phyloP scores from a whole-genome alignment of 78 protist species.

The Dictyostelium capitatum region DNA sequence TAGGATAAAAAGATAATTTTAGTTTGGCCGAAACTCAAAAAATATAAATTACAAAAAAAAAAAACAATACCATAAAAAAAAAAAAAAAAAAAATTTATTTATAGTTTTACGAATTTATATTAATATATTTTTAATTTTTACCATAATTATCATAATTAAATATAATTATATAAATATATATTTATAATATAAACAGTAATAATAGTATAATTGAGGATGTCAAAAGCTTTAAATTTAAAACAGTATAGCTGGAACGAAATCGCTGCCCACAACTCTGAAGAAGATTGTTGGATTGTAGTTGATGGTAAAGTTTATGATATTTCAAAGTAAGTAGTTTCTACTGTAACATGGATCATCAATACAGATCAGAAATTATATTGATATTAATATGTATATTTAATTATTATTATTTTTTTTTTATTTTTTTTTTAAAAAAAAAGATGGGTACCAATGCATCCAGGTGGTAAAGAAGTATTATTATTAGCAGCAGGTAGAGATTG shows the following conservation, averaged over 20 bases:
- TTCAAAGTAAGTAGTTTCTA: constrained; percentile 61
- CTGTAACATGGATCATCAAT: neutral
- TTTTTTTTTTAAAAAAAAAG: constrained; percentile 10
- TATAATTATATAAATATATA: neutral
- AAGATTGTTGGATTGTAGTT: constrained; percentile 82
- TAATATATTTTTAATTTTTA: too few species aligned
- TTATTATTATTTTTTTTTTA: constrained; percentile 2
- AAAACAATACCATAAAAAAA: too few species aligned
- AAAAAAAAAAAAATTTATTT: too few species aligned
- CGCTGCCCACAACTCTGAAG: constrained; percentile 73
- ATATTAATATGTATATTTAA: neutral
- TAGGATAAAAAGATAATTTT: too few species aligned
- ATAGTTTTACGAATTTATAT: too few species aligned
- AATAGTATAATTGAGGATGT: neutral
- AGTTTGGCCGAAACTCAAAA: too few species aligned
- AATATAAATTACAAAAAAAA: too few species aligned
- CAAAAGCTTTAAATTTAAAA: constrained; percentile 6
- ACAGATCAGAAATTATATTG: neutral
- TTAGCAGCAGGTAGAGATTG: constrained; percentile 76
- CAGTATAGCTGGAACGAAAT: constrained; percentile 60
- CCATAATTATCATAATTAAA: neutral
- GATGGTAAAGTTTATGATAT: constrained; percentile 86
- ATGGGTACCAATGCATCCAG: constrained; percentile 78
- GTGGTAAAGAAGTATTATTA: constrained; percentile 74
- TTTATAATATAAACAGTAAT: neutral